phyloP scores from a whole-genome alignment of 306 rosid species.

The Lotus japonicus region DNA sequence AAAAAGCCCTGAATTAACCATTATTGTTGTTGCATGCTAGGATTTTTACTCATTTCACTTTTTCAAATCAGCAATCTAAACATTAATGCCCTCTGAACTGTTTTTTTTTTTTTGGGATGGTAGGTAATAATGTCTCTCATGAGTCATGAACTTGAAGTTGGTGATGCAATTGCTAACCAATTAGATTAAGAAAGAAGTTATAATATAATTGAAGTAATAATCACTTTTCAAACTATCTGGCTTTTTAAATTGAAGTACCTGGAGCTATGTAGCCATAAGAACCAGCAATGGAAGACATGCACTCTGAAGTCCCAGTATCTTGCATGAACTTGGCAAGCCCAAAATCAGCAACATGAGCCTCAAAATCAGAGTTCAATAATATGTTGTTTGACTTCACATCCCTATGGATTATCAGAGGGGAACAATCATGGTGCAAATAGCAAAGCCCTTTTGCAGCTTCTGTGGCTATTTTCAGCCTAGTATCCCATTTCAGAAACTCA shows the following conservation, averaged over 20 bases:
- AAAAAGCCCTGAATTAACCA: constrained; percentile 14
- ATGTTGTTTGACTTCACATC: constrained; percentile 90
- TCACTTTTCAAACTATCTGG: not conserved
- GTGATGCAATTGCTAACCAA: not conserved
- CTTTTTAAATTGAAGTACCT: constrained; percentile 35
- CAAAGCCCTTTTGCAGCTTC: constrained; percentile 91
- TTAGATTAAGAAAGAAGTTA: constrained; percentile 5
- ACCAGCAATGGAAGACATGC: constrained; percentile 94
- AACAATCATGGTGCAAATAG: constrained; percentile 87
- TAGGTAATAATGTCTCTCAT: not conserved
- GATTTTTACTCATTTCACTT: not conserved
- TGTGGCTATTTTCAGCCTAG: constrained; percentile 59
- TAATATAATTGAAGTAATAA: not conserved
- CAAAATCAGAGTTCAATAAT: constrained; percentile 58
- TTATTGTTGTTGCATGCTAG: constrained; percentile 9
- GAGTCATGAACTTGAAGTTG: constrained; percentile 8
- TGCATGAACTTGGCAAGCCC: constrained; percentile 87
- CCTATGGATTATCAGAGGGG: constrained; percentile 67
- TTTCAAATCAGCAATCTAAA: not conserved
- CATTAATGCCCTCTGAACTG: not conserved
- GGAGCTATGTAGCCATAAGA: constrained; percentile 96
- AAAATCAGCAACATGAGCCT: constrained; percentile 92
- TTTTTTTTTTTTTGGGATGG: not conserved
- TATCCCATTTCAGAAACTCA: constrained; percentile 60
- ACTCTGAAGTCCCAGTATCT: constrained; percentile 71